Percentiles rank a stretch among this genome's conserved stretches.
Evolutionary conservation across 2,329 filamentous ascomycete genomes (phyloP).

Genomic region (Monosporascus sp.): DNA sequence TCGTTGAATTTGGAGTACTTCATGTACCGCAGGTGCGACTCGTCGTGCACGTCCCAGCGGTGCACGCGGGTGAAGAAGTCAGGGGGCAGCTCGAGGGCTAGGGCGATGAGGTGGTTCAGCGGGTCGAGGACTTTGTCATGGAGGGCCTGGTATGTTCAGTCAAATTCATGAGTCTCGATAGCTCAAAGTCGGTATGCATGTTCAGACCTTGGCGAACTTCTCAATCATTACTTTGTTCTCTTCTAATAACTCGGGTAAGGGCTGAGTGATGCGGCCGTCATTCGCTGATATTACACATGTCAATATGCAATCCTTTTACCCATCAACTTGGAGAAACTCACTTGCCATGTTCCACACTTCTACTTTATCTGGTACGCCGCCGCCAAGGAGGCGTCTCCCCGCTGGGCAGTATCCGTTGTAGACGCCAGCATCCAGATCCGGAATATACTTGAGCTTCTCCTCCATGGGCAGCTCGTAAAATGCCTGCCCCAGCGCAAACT

Average conservation of each 20-base stretch:
- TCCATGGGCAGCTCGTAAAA: slow-evolving; percentile 52
- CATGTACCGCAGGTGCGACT: slow-evolving; percentile 37
- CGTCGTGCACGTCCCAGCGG: slow-evolving; percentile 13
- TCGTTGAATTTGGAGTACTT: slow-evolving; percentile 39
- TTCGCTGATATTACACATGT: slow-evolving; percentile 2
- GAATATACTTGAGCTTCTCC: slow-evolving; percentile 53
- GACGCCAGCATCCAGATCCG: slow-evolving; percentile 43
- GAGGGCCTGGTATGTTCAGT: slow-evolving; percentile 3
- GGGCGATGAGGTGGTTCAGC: slow-evolving; percentile 13
- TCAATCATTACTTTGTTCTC: slow-evolving; percentile 52
- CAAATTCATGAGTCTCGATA: no score
- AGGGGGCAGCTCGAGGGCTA: slow-evolving; percentile 10
- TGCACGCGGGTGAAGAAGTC: slow-evolving; percentile 14
- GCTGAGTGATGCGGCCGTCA: slow-evolving; percentile 11
- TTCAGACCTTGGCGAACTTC: slow-evolving; percentile 37
- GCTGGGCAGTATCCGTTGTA: slow-evolving; percentile 53
- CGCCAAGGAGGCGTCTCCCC: slow-evolving; percentile 24
- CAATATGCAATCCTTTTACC: not conserved
- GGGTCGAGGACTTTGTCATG: slow-evolving; percentile 15
- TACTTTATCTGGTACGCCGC: slow-evolving; percentile 7
- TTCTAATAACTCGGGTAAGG: slow-evolving; percentile 37
- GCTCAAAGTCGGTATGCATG: not conserved
- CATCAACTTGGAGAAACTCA: not conserved
- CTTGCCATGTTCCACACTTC: slow-evolving; percentile 15
- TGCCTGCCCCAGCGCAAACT: slow-evolving; percentile 54